Evolutionary conservation across 1,284 basidiomycete genomes (phyloP).

Genomic region (Marasmius oreades): DNA sequence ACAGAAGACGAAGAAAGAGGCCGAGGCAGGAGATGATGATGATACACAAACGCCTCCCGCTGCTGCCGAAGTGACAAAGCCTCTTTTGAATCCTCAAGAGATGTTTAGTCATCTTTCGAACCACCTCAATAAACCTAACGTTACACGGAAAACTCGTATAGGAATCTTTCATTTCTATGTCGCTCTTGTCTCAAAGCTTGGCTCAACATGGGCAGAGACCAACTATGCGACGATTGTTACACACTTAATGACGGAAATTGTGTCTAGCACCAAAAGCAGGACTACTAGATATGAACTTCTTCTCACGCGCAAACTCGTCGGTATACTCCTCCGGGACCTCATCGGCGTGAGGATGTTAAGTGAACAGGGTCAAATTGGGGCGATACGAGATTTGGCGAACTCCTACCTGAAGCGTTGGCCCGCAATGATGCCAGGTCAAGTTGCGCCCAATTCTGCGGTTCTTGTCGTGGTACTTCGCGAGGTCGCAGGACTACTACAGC

Average conservation of each 20-base stretch:
- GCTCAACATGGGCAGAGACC: constrained; percentile 74
- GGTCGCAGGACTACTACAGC: constrained; percentile 80
- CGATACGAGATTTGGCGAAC: constrained; percentile 82
- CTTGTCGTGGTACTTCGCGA: constrained; percentile 81
- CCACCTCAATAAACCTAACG: constrained; percentile 75
- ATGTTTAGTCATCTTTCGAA: constrained; percentile 81
- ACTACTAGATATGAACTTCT: constrained; percentile 73
- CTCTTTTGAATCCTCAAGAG: constrained; percentile 72
- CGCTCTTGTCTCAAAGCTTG: constrained; percentile 74
- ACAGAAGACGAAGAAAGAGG: constrained; percentile 63
- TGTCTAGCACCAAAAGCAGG: constrained; percentile 51
- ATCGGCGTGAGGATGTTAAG: constrained; percentile 86
- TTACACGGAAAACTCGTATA: constrained; percentile 70
- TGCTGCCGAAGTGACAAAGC: constrained; percentile 59
- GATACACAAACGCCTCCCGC: constrained; percentile 37
- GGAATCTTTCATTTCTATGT: constrained; percentile 91
- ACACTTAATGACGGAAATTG: constrained; percentile 80
- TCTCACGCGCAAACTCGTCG: constrained; percentile 70
- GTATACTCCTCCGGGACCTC: constrained; percentile 79
- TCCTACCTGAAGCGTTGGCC: constrained; percentile 90
- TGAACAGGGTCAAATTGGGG: constrained; percentile 90
- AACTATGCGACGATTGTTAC: constrained; percentile 80
- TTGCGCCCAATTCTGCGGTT: constrained; percentile 67
- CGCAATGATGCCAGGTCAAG: constrained; percentile 84
- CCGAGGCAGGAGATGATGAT: constrained; percentile 53